phyloP scores from a whole-genome alignment of 192 early-diverging fungal species.

The Cetraspora pellucida region DNA sequence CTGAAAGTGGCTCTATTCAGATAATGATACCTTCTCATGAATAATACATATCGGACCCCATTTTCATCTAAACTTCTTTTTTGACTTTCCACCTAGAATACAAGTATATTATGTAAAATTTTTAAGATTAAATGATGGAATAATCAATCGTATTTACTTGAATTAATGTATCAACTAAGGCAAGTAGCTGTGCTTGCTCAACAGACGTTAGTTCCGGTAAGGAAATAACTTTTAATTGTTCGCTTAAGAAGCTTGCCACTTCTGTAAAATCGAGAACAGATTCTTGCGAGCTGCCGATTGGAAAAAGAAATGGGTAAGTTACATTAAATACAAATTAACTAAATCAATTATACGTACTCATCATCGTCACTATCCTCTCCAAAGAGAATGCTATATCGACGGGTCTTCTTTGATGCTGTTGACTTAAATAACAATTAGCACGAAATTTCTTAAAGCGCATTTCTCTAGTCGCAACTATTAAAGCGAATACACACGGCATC shows the following conservation, averaged over 20 bases:
- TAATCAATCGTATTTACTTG: constrained; percentile 46
- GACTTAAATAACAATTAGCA: background rate
- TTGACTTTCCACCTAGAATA: constrained; percentile 66
- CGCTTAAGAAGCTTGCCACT: constrained; percentile 53
- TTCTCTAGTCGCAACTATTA: background rate
- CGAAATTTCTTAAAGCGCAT: background rate
- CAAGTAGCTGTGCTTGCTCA: constrained; percentile 74
- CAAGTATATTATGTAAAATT: background rate
- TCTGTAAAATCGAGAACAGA: constrained; percentile 43
- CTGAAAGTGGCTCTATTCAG: constrained; percentile 55
- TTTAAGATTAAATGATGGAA: background rate
- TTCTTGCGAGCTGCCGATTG: constrained; percentile 31
- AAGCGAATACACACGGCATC: constrained; percentile 45
- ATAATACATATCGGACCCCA: constrained; percentile 81
- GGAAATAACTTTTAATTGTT: constrained; percentile 55
- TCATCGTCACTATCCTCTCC: constrained; percentile 31
- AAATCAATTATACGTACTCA: constrained; percentile 15
- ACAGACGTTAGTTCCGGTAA: constrained; percentile 65
- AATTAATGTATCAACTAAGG: constrained; percentile 74
- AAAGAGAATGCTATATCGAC: constrained; percentile 23
- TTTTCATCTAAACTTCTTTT: constrained; percentile 80
- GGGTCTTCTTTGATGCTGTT: background rate
- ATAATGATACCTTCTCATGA: constrained; percentile 68
- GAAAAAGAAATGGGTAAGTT: constrained; percentile 26
- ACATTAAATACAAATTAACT: constrained; percentile 4